A percentile compares a stretch with the other conserved stretches of the same genome.
Conservation (phyloP, 1,284 basidiomycete species). For the Ceratobasidium sp. region DNA sequence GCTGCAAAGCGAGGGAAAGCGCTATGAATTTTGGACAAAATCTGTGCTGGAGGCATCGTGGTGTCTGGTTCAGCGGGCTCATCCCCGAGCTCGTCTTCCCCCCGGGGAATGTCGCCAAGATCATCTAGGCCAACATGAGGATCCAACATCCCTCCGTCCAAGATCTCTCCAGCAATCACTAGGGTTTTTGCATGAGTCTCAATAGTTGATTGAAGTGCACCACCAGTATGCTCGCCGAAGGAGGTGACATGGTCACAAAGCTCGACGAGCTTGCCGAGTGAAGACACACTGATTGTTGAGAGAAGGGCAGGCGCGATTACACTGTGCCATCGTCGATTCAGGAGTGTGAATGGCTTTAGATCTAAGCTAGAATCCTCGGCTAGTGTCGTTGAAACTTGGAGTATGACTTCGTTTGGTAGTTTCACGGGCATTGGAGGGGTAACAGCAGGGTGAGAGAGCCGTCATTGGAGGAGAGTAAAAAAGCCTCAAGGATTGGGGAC, state of each 20-base stretch:
- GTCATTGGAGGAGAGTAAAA: neutral
- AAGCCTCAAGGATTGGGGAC: neutral
- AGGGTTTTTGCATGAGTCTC: neutral
- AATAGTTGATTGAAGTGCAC: neutral
- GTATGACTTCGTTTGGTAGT: conserved; percentile 11
- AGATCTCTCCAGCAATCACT: conserved; percentile 15
- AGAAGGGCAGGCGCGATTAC: conserved; percentile 16
- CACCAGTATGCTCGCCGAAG: neutral
- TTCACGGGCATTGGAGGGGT: neutral
- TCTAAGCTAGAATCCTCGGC: conserved; percentile 13
- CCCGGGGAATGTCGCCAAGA: conserved; percentile 2
- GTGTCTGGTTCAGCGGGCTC: neutral
- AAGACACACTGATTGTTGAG: conserved; percentile 19
- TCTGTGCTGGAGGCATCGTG: neutral
- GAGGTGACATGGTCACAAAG: conserved; percentile 15
- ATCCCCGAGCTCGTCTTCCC: neutral
- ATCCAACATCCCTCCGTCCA: neutral
- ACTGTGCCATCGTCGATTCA: conserved; percentile 16
- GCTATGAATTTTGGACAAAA: neutral
- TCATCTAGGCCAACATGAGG: conserved; percentile 19
- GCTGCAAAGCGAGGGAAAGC: conserved; percentile 12
- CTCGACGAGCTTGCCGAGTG: conserved; percentile 8
- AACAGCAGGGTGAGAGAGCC: neutral
- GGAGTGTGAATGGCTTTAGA: conserved; percentile 9
- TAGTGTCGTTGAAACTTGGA: neutral